These are phyloP conservation scores for Trichoderma asperelloides DNA, from an alignment of 495 filamentous ascomycete genomes.

Conservation along the genomic window DNA sequence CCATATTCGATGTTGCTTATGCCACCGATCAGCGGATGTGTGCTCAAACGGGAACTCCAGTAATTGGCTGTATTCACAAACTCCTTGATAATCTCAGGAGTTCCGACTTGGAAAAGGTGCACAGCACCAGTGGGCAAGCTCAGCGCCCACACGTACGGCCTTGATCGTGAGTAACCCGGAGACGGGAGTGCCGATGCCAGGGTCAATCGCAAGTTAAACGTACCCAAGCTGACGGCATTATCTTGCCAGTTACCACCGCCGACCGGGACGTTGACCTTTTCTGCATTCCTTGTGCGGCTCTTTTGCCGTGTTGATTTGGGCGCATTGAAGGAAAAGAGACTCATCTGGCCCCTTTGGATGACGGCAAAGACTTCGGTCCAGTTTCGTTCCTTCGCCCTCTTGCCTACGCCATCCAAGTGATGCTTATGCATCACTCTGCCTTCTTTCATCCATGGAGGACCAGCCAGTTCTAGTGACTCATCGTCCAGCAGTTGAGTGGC, in stretches of 20 bases:
- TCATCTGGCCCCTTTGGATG: constrained; percentile 91
- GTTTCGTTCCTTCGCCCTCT: constrained; percentile 82
- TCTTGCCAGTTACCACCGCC: constrained; percentile 97
- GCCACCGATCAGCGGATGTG: constrained; percentile 82
- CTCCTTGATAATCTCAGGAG: constrained; percentile 86
- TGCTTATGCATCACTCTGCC: constrained; percentile 94
- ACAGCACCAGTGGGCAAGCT: constrained; percentile 86
- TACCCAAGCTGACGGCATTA: constrained; percentile 77
- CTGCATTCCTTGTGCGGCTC: constrained; percentile 36
- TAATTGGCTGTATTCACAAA: constrained; percentile 96
- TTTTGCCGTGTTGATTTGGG: constrained; percentile 66
- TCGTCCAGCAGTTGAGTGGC: constrained; percentile 75
- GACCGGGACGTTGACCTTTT: constrained; percentile 56
- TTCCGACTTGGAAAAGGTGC: constrained; percentile 95
- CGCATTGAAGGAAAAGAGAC: constrained; percentile 83
- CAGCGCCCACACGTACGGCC: constrained; percentile 93
- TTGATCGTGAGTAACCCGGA: constrained; percentile 83
- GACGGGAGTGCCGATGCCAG: constrained; percentile 84
- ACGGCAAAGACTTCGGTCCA: constrained; percentile 98
- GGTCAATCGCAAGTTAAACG: constrained; percentile 83
- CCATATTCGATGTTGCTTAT: constrained; percentile 97
- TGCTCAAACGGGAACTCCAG: constrained; percentile 90
- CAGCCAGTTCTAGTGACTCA: constrained; percentile 78
- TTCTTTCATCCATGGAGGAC: constrained; percentile 96
- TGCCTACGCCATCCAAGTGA: constrained; percentile 80